These are phyloP conservation scores for Solanum piurae DNA, from an alignment of 257 asterid species.

Conservation along the genomic window DNA sequence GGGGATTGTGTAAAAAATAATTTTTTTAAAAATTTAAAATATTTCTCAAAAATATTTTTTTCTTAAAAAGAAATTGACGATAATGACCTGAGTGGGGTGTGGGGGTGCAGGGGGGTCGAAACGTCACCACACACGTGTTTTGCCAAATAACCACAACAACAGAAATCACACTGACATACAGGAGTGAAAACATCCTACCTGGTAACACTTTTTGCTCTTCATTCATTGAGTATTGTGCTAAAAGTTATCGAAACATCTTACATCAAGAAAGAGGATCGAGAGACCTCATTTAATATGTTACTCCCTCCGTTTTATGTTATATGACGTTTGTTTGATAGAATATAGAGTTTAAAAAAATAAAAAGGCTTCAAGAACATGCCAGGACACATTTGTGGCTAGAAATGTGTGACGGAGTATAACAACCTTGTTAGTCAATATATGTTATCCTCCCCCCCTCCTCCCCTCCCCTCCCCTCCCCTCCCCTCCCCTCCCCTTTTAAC, in stretches of 20 bases:
- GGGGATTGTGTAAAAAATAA: too few relatives aligned
- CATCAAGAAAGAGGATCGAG: background rate
- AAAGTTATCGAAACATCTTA: background rate
- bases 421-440: background rate
- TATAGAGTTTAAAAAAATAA: background rate
- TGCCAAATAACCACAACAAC: constrained; percentile 83
- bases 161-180: constrained; percentile 58
- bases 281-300: background rate
- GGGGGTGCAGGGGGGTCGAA: constrained; percentile 4
- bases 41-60: too few relatives aligned
- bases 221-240: background rate
- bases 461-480: background rate
- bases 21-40: too few relatives aligned
- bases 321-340: background rate
- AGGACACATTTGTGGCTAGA: background rate
- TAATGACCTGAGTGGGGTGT: too few relatives aligned
- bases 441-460: background rate
- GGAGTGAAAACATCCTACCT: constrained; percentile 87
- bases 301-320: background rate
- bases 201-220: constrained; percentile 24
- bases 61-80: too few relatives aligned
- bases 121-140: constrained; percentile 85
- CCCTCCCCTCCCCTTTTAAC: background rate
- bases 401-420: background rate
- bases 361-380: background rate